Percentiles rank a stretch among this genome's conserved stretches.
These are phyloP conservation scores for Massariosphaeria phaeospora DNA, from an alignment of 495 filamentous ascomycete species.

Conservation along the genomic window DNA sequence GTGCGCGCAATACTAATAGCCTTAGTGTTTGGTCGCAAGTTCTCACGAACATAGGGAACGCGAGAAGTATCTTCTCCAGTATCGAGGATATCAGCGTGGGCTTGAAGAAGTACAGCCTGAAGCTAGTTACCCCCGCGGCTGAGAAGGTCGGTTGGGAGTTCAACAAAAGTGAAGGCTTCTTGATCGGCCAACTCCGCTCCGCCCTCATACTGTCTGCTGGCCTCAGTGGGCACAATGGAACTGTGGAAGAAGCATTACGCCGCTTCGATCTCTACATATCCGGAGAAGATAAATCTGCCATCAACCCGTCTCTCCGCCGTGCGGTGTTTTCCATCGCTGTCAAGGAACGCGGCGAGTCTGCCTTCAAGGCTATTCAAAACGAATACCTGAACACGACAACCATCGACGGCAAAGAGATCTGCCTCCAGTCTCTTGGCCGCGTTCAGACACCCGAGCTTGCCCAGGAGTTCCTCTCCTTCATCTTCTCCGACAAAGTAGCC, in stretches of 20 bases:
- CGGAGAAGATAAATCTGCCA: constrained; percentile 58
- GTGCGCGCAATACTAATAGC: neutral
- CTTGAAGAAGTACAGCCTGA: constrained; percentile 67
- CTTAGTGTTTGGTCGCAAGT: constrained; percentile 73
- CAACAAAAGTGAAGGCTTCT: constrained; percentile 67
- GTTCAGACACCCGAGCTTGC: constrained; percentile 64
- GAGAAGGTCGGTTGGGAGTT: constrained; percentile 85
- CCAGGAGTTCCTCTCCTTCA: constrained; percentile 65
- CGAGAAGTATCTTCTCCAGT: constrained; percentile 60
- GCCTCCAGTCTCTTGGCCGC: constrained; percentile 69
- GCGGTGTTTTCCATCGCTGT: constrained; percentile 78
- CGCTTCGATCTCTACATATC: constrained; percentile 71
- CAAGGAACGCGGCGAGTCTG: constrained; percentile 57
- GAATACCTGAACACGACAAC: constrained; percentile 77
- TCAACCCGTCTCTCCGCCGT: constrained; percentile 74
- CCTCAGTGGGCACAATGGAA: constrained; percentile 66
- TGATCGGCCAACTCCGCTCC: constrained; percentile 73
- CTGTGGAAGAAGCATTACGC: constrained; percentile 59
- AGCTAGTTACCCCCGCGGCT: constrained; percentile 64
- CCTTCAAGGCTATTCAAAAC: constrained; percentile 70
- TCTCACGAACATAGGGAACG: constrained; percentile 59
- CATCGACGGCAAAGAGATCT: constrained; percentile 85
- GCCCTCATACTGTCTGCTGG: constrained; percentile 72
- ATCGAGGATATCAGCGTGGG: constrained; percentile 55
- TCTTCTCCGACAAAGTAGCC: constrained; percentile 71